Conservation (phyloP, 2,329 filamentous ascomycete species). For the Aspergillus terreus region DNA sequence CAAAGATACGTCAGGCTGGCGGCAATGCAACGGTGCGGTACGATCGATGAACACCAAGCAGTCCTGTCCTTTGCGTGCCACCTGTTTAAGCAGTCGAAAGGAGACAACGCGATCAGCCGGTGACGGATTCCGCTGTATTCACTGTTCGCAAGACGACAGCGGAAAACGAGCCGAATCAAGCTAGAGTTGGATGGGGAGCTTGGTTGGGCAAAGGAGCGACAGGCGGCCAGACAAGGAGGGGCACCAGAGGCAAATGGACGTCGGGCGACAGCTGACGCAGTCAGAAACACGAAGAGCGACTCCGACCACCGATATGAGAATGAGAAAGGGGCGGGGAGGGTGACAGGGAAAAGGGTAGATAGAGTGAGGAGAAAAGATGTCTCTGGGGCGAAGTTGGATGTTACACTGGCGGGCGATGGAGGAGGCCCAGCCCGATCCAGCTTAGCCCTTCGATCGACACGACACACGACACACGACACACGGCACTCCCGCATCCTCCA, state of each 20-base stretch:
- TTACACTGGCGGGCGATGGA: neutral
- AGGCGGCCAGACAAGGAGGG: neutral
- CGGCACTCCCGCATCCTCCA: neutral
- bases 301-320: conserved; percentile 9
- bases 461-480: neutral
- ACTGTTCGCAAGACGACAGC: neutral
- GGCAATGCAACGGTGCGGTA: neutral
- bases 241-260: neutral
- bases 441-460: conserved; percentile 11
- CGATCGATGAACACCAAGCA: neutral
- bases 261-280: neutral
- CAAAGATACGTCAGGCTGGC: neutral
- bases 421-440: conserved; percentile 8
- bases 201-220: conserved; percentile 8
- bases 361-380: neutral
- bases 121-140: neutral
- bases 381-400: conserved; percentile 2
- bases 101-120: too few species aligned
- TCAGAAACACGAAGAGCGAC: neutral
- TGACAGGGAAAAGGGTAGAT: neutral
- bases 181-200: conserved; percentile 17
- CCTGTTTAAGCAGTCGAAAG: too few species aligned
- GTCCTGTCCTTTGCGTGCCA: too few species aligned
- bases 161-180: conserved; percentile 8
- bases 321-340: neutral